Base-by-base conservation (phyloP, 2,329 filamentous ascomycete genomes). In the Alternaria tenuissima region DNA sequence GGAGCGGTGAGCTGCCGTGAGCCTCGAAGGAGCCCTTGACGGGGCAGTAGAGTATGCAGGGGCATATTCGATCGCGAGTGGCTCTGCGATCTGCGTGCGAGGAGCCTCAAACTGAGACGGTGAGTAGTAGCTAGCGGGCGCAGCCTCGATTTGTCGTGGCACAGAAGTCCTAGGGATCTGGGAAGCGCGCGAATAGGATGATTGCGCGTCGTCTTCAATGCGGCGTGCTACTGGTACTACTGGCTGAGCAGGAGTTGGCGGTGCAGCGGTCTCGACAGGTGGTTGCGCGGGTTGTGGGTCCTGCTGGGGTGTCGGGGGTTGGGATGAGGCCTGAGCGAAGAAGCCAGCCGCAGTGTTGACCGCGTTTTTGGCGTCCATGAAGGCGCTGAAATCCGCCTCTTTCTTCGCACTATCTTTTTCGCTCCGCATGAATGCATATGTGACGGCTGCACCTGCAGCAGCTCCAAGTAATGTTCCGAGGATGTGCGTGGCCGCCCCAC, bases 401-500 rank as follows among this genome's bases (percentile, higher is more conserved):
- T 81, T 80, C 61, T 75, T 76, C 22, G 79, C 79, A 61, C 81
- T 82, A 52, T 82, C 79, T 52, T 75, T 72, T 64, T 91, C 88
- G 60, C 84, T 84, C 66, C 86, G 88, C 64, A 88, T 84, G 81
- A 93, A 89, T 22, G 88, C 88, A 78, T 95, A 96, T 9, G 91
- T 90, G 41, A 91, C 82, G 9, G 90, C 91, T 36, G 89, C 91
- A 39, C 91, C 91, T 18, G 91, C 91, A 16, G 91, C 92, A 32
- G 91, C 91, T 43, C 92, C 92, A 49, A 96, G 84, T 11, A 96
- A 82, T 7, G 91, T 90, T 7, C 92, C 91, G 46, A 95, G 84
- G 42, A 94, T 84, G 20, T 87, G 86, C 66, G 89, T 89, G 41
- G 87, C 83, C 51, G 82, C 84, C 39, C 86, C 79, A 5, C 86